Base-by-base conservation (phyloP, 495 filamentous ascomycete genomes). In the Neurospora sp. region DNA sequence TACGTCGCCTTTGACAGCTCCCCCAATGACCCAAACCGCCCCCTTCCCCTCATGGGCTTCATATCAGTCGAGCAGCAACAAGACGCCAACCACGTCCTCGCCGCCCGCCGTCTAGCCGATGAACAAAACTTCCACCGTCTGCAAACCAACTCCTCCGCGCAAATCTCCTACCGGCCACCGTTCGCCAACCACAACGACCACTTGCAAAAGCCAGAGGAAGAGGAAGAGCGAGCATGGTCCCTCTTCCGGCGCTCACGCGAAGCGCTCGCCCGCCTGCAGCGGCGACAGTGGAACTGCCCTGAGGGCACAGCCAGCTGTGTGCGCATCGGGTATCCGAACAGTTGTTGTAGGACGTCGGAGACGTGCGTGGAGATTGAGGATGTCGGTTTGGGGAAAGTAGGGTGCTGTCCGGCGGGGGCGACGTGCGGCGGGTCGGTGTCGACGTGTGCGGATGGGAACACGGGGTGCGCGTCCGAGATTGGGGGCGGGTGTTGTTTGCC, bases 401-500 rank as follows among this genome's bases (percentile, higher is more conserved):
- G 94, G 4, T 99, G 95, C 79, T 99, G 95, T 84, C 91, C 91
- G 18, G 79, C 80, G 39, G 94, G 94, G 4, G 79, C 87, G 76
- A 87, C 77, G 6, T 99, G 96, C 80, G 83, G 86, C 5, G 89
- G 91, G 8, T 81, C 82, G 8, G 88, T 97, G 48, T 84, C 85
- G 0, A 78, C 77, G 4, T 99, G 95, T 76, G 81, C 83, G 69
- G 79, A 78, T 1, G 90, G 89, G 16, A 91, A 93, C 79, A 86
- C 87, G 14, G 84, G 86, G 31, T 99, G 96, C 77, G 84, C 89
- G 2, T 83, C 86, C 20, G 86, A 84, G 39, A 74, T 90, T 18
- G 94, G 94, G 5, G 94, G 94, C 1, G 95, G 94, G 1, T 98
- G 95, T 76, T 98, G 95, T 79, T 90, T 96, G 68, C 85, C 91